A percentile compares a stretch with the other conserved stretches of the same genome.
Conservation (phyloP, 2,329 filamentous ascomycete species). For the Aspergillus versicolor region DNA sequence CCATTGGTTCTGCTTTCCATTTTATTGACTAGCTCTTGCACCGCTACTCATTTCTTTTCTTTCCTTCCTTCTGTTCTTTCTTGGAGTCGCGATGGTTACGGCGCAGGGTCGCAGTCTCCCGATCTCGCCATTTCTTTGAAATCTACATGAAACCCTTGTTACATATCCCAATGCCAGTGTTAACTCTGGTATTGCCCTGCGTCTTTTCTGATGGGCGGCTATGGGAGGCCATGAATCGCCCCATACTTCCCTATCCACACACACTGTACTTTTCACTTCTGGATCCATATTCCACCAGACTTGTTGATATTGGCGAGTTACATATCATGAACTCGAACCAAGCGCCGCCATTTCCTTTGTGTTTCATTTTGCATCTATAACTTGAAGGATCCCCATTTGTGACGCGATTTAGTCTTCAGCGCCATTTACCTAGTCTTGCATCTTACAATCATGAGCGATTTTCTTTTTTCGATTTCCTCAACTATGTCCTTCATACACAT, state of each 20-base stretch:
- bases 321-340: constrained; percentile 22
- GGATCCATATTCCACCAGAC: constrained; percentile 16
- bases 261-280: neutral
- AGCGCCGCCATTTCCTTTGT: constrained; percentile 13
- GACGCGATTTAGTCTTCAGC: constrained; percentile 22
- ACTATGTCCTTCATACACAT: neutral
- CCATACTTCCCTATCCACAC: constrained; percentile 17
- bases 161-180: constrained; percentile 12
- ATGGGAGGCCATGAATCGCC: constrained; percentile 9
- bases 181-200: constrained; percentile 8
- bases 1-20: constrained; percentile 2
- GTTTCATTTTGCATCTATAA: constrained; percentile 22
- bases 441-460: constrained; percentile 28
- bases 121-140: constrained; percentile 12
- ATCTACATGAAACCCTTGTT: constrained; percentile 12
- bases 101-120: constrained; percentile 17
- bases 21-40: neutral
- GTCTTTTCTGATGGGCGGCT: constrained; percentile 11
- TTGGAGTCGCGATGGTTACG: constrained; percentile 6
- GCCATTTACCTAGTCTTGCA: constrained; percentile 20
- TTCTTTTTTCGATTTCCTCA: neutral
- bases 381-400: constrained; percentile 16
- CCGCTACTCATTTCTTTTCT: neutral
- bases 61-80: neutral
- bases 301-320: constrained; percentile 15